Base-by-base conservation (phyloP, 352 stramenopile species). In the Phytophthora pluvialis region DNA sequence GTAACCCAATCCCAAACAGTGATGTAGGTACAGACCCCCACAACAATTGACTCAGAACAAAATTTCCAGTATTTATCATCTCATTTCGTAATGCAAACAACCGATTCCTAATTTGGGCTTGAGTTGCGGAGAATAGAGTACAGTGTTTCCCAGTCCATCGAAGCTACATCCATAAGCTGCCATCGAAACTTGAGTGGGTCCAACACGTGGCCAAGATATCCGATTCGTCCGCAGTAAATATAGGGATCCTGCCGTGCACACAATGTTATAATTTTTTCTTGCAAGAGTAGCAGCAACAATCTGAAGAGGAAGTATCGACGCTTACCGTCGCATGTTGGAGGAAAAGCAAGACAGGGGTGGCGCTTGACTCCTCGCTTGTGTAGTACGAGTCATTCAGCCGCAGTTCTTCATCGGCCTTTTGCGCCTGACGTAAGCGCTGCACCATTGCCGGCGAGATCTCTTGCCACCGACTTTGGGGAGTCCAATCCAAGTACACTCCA, bases 241-340 rank as follows among this genome's bases (percentile, higher is more conserved):
- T 52, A 52, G 8, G 45, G 29, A n/a, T n/a, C 45, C 45, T 52
- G 29, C 7, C 2, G 10, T 36, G 21, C 21, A 21, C 21, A 21
- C 21, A 21, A 21, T 2, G 21, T 21, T 21, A 21, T 21, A 18
- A 10, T 9, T 35, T 36, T n/a, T 25, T 50, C 6, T 21, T 33
- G 1, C 25, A n/a, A n/a, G n/a, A 50, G 12, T 9, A 38, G 15
- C 16, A 35, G 31, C 11, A 35, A 21, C 21, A 21, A 2, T 21
- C 21, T 21, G 21, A 21, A n/a, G n/a, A n/a, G n/a, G n/a, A n/a
- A n/a, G n/a, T n/a, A n/a, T n/a, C n/a, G 18, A 39, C 3, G 18
- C 45, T 12, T 39, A 52, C 45, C n/a, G 16, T 52, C 8, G 45
- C 45, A 28, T 52, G 45, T 40, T 40, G 45, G 28, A 52, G 31